Base-by-base conservation (phyloP, 306 rosid genomes). In the Trichosanthes truncata region DNA sequence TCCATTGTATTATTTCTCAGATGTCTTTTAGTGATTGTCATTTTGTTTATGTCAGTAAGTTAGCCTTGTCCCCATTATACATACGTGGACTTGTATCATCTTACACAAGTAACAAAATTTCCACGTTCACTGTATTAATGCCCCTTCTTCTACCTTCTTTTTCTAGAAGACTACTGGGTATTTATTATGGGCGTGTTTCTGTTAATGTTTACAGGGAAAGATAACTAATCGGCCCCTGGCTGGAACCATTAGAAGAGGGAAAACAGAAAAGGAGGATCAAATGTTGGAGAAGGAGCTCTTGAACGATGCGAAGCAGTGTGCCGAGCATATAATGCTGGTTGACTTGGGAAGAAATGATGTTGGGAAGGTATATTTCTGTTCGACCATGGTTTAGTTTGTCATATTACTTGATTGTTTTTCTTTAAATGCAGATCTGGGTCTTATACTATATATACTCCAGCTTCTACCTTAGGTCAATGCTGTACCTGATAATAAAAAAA, bases 311-410 rank as follows among this genome's bases (percentile, higher is more conserved):
- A 95, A 95, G 88, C 99, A 95, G 84, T 80, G 92, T 48, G 97
- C 99, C 10, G 99, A 93, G 87, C 99, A 95, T 48, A 89, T 89
- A 67, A 95, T 93, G 99, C 87, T 93, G 17, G 99, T 95, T 81
- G 99, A 95, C 81, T 86, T 93, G 88, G 99, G 99, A 59, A 90
- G 99, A 86, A 95, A 93, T 83, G 97, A 95, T 52, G 99, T 95
- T 18, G 99, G 99, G 80, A 95, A 88, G 99, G 99, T 94, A 56
- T 71, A 45, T 73, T 20, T 67, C 83, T 78, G 68, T 81, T 84
- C 79, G 15, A 67, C 65, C 60, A 12, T 48, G n/a, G 21, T 73
- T 85, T 66, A 62, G 13, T 35, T 57, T 78, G 7, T 29, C 45
- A 23, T 36, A 40, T 35, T 38, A 75, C 20, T 29, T 62, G 23